Conservation (phyloP, 257 asterid genomes). For the Nicotiana attenuata region DNA sequence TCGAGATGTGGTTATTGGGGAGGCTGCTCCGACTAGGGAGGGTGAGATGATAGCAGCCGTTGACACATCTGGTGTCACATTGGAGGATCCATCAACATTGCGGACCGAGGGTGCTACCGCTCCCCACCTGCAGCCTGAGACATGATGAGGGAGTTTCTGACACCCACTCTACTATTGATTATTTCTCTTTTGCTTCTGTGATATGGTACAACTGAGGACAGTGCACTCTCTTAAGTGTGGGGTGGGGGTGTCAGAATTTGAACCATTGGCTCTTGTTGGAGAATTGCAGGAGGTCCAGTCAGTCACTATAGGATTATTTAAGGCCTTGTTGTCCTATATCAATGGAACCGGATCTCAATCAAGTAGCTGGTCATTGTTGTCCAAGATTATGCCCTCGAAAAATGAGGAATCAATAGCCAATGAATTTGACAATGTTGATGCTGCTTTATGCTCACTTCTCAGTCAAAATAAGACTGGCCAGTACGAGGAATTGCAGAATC, state of each 20-base stretch:
- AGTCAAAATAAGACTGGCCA: not conserved
- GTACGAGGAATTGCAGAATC: conserved; percentile 13
- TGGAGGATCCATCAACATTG: no score
- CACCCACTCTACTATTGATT: no score
- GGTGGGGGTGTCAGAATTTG: not conserved
- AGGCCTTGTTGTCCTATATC: conserved; percentile 18
- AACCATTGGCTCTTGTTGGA: conserved; percentile 22
- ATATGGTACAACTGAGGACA: no score
- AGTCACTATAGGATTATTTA: conserved; percentile 17
- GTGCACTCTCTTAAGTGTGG: no score
- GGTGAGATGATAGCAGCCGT: no score
- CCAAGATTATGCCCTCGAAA: conserved; percentile 26
- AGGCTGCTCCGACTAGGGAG: no score
- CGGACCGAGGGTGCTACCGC: no score
- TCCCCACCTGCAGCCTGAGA: no score
- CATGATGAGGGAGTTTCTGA: no score
- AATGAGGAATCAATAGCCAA: conserved; percentile 16
- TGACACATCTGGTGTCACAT: no score
- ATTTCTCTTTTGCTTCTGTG: no score
- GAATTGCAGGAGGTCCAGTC: conserved; percentile 27
- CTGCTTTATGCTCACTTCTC: not conserved
- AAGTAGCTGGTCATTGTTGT: conserved; percentile 31
- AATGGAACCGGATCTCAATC: conserved; percentile 20
- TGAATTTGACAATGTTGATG: conserved; percentile 30
- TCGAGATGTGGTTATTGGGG: no score